Base-by-base conservation (phyloP, 129 eudicot genomes). In the Heracleum sosnowskyi region DNA sequence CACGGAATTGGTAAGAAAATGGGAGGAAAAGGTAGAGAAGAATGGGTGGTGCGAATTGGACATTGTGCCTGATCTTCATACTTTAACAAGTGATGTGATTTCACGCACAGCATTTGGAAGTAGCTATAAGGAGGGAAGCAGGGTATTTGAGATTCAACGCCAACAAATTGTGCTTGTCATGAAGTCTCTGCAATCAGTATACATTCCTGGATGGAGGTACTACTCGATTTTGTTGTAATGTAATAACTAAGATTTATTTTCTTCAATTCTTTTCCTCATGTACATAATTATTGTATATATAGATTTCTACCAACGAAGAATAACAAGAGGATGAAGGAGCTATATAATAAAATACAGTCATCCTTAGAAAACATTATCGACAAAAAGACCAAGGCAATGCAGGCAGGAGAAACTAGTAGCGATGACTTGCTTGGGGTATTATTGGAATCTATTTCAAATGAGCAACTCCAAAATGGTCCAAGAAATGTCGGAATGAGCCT, bases 131-230 rank as follows among this genome's bases (percentile, higher is more conserved):
- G 84, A 81, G 69, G 84, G 84, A 36, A 81, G 60, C 33, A 81
- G 44, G 36, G 64, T 81, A 1, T 76, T 81, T 45, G 68, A 81
- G 55, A 76, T 74, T 5, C 79, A 75, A 13, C 28, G 47, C 11
- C 80, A 81, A 69, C 84, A 63, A 11, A 55, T 70, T 26, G 28
- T 55, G 46, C 64, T 75, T 13, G 75, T 53, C 1, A 31, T 66
- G n/a, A 64, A 33, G 39, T 46, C 76, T 36, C 0, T 44, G 17
- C 76, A 66, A 31, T 26, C 84, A 20, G 76, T 77, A 24, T 57
- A 85, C 80, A 85, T 85, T 74, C 87, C 87, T 11, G 85, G 85
- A 53, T 78, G 74, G 69, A 78, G 80, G 87, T 84, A 55, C 37
- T 20, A 20, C 39, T 33, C 11, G 2, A 69, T 31, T 35, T 69